Evolutionary conservation across 1,284 basidiomycete species (phyloP), one percentile per base, ranked within the genome.

Genomic region (Puccinia novopanici): DNA sequence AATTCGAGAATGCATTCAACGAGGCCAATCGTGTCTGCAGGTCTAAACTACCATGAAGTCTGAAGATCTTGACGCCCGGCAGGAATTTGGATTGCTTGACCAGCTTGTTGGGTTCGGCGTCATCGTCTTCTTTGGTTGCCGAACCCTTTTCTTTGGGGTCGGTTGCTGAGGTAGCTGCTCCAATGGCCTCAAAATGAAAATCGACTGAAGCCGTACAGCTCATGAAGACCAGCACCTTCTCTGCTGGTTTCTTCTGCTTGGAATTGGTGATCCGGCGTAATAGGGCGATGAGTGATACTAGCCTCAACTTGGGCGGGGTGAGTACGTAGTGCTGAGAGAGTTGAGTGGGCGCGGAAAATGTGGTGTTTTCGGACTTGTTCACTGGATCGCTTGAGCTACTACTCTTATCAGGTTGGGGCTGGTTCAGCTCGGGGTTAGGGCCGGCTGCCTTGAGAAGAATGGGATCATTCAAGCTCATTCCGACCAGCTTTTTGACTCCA

Each of bases 151-250:
- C 8, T 55, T 82, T 81, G 27, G 55, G 5, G 22, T 27, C 24
- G 50, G 52, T 24, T 30, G 50, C 30, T 10, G 40, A 24, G 10
- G 57, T 52, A 0, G 91, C 90, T 34, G 34, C 34, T 0, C 92
- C 92, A 0, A 99, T 87, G n/a, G 98, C 88, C 68, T 89, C 89
- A 92, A 93, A 99, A 85, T 98, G 94, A 85, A 95, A 98, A 86
- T 99, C 96, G 48, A 99, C 97, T 0, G 94, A 94, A 86, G 98
- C 95, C 2, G 95, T 99, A 84, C 95, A 98, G 84, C 92, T 95
- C 81, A 99, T 88, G 86, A 99, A 99, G 6, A 99, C 94, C 75
- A 99, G 94, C 63, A 98, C 91, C 83, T 89, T 88, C 63, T 84
- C 86, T 0, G 87, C 86, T 24, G 83, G 83, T 4, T 83, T 84